Evolutionary conservation across 805 yeast species (phyloP).

Genomic region (Maudiozyma pseudohumilis): DNA sequence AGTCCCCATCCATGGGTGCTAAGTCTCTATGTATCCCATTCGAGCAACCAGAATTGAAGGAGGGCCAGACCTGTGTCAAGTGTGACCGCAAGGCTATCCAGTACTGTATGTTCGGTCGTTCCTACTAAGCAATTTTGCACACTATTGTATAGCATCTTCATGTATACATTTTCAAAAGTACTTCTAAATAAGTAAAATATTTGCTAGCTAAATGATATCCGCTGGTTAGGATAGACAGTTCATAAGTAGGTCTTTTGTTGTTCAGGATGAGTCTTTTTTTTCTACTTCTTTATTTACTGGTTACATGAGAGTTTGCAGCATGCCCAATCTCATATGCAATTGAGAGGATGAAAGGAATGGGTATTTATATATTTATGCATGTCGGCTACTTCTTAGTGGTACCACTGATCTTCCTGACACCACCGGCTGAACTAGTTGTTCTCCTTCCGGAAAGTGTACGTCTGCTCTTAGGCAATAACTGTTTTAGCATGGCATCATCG

Average conservation of each 20-base stretch:
- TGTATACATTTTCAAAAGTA: too few relatives aligned
- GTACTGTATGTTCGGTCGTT: constrained; percentile 95
- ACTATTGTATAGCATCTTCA: neutral
- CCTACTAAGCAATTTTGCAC: constrained; percentile 46
- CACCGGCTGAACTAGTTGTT: constrained; percentile 25
- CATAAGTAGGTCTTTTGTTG: too few relatives aligned
- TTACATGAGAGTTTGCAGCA: too few relatives aligned
- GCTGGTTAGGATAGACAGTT: too few relatives aligned
- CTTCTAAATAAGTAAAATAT: too few relatives aligned
- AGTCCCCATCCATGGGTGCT: constrained; percentile 99
- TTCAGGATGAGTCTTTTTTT: too few relatives aligned
- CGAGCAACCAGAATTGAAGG: constrained; percentile 75
- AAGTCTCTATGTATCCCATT: constrained; percentile 95
- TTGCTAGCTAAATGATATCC: too few relatives aligned
- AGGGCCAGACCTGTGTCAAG: constrained; percentile 76
- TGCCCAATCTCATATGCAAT: too few relatives aligned
- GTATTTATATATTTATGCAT: too few relatives aligned
- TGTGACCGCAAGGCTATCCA: constrained; percentile 69
- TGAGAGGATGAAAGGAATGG: too few relatives aligned
- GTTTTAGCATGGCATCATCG: constrained; percentile 18
- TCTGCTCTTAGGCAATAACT: constrained; percentile 25
- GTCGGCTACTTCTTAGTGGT: constrained; percentile 21
- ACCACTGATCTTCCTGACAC: constrained; percentile 29
- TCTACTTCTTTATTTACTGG: too few relatives aligned
- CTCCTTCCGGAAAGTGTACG: constrained; percentile 26